Conservation (phyloP, 2,329 filamentous ascomycete species). For the Calonectria fujianensis region DNA sequence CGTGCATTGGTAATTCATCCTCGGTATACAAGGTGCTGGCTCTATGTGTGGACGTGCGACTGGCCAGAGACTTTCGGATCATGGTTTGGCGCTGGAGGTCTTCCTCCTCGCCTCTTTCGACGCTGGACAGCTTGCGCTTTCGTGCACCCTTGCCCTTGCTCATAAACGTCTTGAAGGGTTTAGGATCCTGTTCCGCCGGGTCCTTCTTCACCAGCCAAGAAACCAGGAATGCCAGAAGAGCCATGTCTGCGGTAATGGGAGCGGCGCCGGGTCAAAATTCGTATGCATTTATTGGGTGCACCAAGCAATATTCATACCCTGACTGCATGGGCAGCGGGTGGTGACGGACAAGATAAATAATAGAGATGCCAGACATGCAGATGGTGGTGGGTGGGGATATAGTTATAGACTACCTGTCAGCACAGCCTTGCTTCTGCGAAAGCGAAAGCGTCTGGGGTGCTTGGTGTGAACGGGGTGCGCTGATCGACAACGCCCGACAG, state of each 20-base stretch:
- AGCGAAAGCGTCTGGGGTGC: conserved; percentile 44
- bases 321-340: conserved; percentile 17
- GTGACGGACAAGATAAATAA: conserved; percentile 27
- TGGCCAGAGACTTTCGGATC: conserved; percentile 66
- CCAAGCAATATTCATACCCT: neutral
- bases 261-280: conserved; percentile 27
- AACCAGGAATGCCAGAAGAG: conserved; percentile 49
- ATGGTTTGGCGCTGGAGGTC: conserved; percentile 63
- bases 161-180: conserved; percentile 44
- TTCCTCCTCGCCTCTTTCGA: conserved; percentile 53
- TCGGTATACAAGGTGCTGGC: conserved; percentile 33
- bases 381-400: conserved; percentile 36
- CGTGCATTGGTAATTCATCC: conserved; percentile 13
- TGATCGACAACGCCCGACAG: conserved; percentile 43
- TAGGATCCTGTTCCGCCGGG: conserved; percentile 40
- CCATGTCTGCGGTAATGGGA: conserved; percentile 42
- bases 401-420: conserved; percentile 35
- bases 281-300: conserved; percentile 24
- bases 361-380: conserved; percentile 22
- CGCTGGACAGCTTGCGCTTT: conserved; percentile 44
- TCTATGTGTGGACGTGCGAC: conserved; percentile 52
- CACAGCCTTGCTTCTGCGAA: conserved; percentile 40
- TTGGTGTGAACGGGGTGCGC: conserved; percentile 39
- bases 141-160: conserved; percentile 43
- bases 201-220: conserved; percentile 51